These are phyloP conservation scores for Leishmania turanica DNA, from an alignment of 208 protist genomes.

Conservation along the genomic window DNA sequence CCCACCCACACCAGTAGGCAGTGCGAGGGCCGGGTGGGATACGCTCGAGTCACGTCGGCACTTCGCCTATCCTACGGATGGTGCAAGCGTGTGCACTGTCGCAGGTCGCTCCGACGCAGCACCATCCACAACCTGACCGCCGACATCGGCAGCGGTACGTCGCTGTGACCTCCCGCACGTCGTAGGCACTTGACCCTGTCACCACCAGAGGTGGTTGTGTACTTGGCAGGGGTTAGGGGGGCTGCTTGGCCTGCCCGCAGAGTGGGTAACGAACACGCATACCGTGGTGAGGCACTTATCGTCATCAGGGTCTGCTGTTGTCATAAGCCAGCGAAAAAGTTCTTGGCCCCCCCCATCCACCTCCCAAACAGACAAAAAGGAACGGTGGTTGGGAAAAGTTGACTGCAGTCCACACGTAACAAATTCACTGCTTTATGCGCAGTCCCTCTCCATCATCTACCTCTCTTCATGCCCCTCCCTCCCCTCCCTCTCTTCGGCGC, in stretches of 20 bases:
- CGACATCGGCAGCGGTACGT: background rate
- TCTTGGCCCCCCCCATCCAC: background rate
- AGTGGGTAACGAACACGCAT: background rate
- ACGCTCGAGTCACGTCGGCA: background rate
- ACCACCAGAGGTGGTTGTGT: background rate
- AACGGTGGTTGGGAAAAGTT: background rate
- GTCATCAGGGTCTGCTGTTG: background rate
- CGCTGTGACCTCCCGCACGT: background rate
- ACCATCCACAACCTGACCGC: background rate
- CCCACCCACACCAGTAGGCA: background rate
- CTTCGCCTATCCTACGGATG: background rate
- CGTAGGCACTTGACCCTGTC: background rate
- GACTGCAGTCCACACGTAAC: background rate
- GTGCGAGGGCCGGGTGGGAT: background rate
- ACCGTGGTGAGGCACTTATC: background rate
- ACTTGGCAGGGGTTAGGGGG: background rate
- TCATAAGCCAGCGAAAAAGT: background rate
- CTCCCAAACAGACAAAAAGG: background rate
- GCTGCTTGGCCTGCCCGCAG: background rate
- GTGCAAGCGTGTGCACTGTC: background rate
- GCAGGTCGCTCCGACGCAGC: background rate
- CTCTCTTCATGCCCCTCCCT: background rate
- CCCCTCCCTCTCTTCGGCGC: slow-evolving; percentile 1
- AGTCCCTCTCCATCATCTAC: background rate
- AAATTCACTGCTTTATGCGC: background rate